Conservation (phyloP, 371 early-diverging fungal genomes). For the Syncephalastrum contaminatum region DNA sequence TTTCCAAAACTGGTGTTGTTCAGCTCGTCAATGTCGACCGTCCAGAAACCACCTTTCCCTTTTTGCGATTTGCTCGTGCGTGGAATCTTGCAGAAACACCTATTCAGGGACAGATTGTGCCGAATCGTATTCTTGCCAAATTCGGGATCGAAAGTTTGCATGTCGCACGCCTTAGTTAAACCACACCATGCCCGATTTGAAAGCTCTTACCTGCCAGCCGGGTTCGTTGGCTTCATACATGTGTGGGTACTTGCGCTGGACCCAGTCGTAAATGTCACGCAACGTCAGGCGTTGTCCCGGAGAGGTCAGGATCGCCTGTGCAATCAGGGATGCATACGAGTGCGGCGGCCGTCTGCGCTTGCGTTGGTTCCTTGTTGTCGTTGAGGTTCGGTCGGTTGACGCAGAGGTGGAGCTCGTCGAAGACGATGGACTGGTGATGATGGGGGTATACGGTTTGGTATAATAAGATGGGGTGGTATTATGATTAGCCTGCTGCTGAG, state of each 20-base stretch:
- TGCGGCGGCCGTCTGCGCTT: slow-evolving; percentile 60
- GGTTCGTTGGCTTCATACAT: slow-evolving; percentile 52
- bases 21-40: slow-evolving; percentile 27
- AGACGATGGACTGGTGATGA: too few relatives aligned
- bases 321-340: slow-evolving; percentile 65
- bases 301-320: slow-evolving; percentile 56
- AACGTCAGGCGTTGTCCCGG: slow-evolving; percentile 51
- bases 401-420: too few relatives aligned
- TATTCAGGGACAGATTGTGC: slow-evolving; percentile 66
- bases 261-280: slow-evolving; percentile 65
- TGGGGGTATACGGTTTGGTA: too few relatives aligned
- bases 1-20: slow-evolving; percentile 30
- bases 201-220: slow-evolving; percentile 49
- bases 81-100: slow-evolving; percentile 64
- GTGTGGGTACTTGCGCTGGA: slow-evolving; percentile 53
- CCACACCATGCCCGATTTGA: not conserved
- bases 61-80: slow-evolving; percentile 44
- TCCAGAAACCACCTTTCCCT: slow-evolving; percentile 55
- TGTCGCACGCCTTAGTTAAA: not conserved
- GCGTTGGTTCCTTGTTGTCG: slow-evolving; percentile 14
- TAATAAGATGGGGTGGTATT: too few relatives aligned
- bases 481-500: too few relatives aligned
- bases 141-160: too few relatives aligned
- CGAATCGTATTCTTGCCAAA: slow-evolving; percentile 58
- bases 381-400: not conserved